Evolutionary conservation across 2,329 filamentous ascomycete genomes (phyloP).

Genomic region (Berkeleyomyces basicola): DNA sequence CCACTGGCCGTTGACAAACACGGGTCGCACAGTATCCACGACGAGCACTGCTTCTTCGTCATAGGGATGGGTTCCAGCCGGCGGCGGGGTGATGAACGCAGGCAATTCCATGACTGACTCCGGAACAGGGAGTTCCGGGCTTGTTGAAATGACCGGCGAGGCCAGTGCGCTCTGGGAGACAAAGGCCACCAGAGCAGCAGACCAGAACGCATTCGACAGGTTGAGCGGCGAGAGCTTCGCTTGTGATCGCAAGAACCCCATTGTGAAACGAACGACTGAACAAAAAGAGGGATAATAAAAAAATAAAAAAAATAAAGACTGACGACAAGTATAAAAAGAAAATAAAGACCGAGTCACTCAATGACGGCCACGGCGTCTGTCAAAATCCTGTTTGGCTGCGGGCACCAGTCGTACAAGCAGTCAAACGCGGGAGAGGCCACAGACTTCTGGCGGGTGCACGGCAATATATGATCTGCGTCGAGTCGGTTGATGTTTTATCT

Average conservation of each 20-base stretch:
- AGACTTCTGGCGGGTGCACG: not conserved
- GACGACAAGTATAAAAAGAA: not conserved
- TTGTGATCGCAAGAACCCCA: not conserved
- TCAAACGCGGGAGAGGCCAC: not conserved
- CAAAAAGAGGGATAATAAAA: not conserved
- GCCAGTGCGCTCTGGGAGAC: slow-evolving; percentile 3
- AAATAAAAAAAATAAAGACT: not conserved
- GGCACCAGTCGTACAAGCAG: not conserved
- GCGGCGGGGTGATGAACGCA: not conserved
- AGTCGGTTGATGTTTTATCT: not conserved
- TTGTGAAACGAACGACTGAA: not conserved
- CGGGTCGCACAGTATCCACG: slow-evolving; percentile 15
- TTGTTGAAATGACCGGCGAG: not conserved
- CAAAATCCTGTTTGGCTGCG: not conserved
- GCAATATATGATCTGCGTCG: not conserved
- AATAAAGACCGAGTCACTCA: not conserved
- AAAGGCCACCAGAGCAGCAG: slow-evolving; percentile 9
- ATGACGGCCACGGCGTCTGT: not conserved
- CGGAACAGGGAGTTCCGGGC: not conserved
- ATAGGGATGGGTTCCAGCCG: not conserved
- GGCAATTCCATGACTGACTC: not conserved
- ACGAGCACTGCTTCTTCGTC: slow-evolving; percentile 10
- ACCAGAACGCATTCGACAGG: slow-evolving; percentile 4
- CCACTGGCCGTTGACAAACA: slow-evolving; percentile 15
- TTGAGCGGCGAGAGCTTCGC: not conserved